A percentile compares a stretch with the other conserved stretches of the same genome.
Conservation (phyloP, 2,329 filamentous ascomycete species). For the Stemphylium vesicarium region DNA sequence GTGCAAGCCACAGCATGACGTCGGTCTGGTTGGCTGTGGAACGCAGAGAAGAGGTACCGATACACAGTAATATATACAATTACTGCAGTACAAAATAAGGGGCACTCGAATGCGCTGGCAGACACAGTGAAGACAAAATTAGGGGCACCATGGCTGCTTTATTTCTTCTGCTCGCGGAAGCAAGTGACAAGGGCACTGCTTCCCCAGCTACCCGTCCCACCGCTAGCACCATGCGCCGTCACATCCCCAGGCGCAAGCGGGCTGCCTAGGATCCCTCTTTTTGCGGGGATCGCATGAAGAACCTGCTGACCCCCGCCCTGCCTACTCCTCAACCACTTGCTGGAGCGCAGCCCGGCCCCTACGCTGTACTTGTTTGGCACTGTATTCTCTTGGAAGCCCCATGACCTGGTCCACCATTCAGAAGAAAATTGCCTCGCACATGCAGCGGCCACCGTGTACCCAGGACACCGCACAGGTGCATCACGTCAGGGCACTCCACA, state of each 20-base stretch:
- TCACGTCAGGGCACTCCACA: constrained; percentile 18
- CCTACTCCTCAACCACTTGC: constrained; percentile 17
- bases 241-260: constrained; percentile 18
- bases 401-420: background rate
- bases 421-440: background rate
- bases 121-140: constrained; percentile 2
- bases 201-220: constrained; percentile 19
- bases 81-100: constrained; percentile 16
- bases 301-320: constrained; percentile 31
- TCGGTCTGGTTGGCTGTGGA: constrained; percentile 26
- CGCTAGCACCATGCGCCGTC: constrained; percentile 18
- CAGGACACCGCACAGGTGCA: constrained; percentile 13
- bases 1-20: constrained; percentile 47
- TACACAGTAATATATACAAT: constrained; percentile 19
- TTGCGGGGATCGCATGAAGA: constrained; percentile 22
- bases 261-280: constrained; percentile 13
- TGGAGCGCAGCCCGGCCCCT: constrained; percentile 22
- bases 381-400: background rate
- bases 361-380: constrained; percentile 8
- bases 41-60: constrained; percentile 13
- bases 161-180: constrained; percentile 11
- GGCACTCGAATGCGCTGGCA: constrained; percentile 23
- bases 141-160: constrained; percentile 27
- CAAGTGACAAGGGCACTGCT: constrained; percentile 13
- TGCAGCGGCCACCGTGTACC: background rate